Evolutionary conservation across 2,329 filamentous ascomycete genomes (phyloP).

Genomic region (Pestalotiopsis sp.): DNA sequence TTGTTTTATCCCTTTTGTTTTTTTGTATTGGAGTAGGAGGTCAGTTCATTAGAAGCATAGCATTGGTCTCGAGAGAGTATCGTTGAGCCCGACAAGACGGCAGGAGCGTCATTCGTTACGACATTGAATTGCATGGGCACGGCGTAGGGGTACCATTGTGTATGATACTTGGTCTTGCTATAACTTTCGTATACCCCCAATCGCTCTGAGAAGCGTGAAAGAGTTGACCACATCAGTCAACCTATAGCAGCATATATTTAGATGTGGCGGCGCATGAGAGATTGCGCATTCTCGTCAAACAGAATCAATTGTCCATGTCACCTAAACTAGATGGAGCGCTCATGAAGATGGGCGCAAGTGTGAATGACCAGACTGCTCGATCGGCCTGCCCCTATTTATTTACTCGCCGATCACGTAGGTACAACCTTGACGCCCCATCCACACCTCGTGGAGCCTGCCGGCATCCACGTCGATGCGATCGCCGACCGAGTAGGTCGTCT

Average conservation of each 20-base stretch:
- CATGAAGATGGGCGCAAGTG: neutral
- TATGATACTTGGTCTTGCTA: neutral
- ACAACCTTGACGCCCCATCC: conserved; percentile 67
- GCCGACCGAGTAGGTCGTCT: conserved; percentile 62
- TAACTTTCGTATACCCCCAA: too few species aligned
- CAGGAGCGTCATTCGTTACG: neutral
- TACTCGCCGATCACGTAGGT: conserved; percentile 68
- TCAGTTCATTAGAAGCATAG: neutral
- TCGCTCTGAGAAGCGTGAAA: neutral
- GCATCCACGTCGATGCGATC: conserved; percentile 69
- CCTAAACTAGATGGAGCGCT: too few species aligned
- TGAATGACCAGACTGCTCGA: neutral
- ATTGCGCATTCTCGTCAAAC: too few species aligned
- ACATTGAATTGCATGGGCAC: conserved; percentile 4
- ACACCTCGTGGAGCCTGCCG: conserved; percentile 67
- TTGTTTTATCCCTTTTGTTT: neutral
- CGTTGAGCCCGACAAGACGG: neutral
- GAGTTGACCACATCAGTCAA: neutral
- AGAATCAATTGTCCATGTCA: too few species aligned
- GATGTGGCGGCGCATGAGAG: neutral
- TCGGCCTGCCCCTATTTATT: conserved; percentile 18
- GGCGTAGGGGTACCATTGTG: neutral
- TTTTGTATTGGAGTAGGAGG: neutral
- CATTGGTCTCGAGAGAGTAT: neutral
- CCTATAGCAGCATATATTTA: neutral